Base-by-base conservation (phyloP, 2,329 filamentous ascomycete genomes). In the Colletotrichum graminicola region DNA sequence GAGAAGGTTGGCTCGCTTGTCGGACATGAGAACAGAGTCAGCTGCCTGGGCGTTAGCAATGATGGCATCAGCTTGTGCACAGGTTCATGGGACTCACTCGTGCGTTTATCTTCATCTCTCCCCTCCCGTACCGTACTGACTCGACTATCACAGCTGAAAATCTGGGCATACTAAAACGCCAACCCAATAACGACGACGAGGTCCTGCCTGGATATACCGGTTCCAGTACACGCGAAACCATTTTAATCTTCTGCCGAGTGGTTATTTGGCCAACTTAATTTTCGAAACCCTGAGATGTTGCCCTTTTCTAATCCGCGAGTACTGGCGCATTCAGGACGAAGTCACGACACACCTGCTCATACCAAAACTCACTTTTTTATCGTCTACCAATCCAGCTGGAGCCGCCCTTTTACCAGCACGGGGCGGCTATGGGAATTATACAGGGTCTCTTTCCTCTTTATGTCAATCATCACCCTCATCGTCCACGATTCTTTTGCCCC, bases 31-130 rank as follows among this genome's bases (percentile, higher is more conserved):
- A 99, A 99, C 87, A 93, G 96, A 76, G 96, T 99, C 81, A 98
- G 95, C 89, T 99, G 96, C 84, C 86, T 99, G 80, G 96, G 96
- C 76, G 96, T 99, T 77, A 98, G 95, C 88, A 98, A 98, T 82
- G 96, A 99, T 80, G 96, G 95, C 74, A 97, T 98, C 86, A 98
- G 95, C 87, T 88, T 99, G 86, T 98, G 96, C 90, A 99, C 96
- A 79, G 96, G 96, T 82, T 99, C 96, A 76, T 99, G 96, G 96
- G 96, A 99, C 86, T 98, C 96, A 79, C 89, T 97, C 88, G 96
- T 98, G 89, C 86, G 94, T 10, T 3, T 23, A 54, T 45, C 6
- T n/a, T 49, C 43, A 14, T n/a, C 26, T 5, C 0, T 29, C 18
- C 56, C 82, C 82, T 91, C 77, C 90, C 12, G 14, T n/a, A 6